A percentile compares a stretch with the other conserved stretches of the same genome.
Evolutionary conservation across 768 basidiomycete genomes (phyloP).

Genomic region (Boletus barrowsii): DNA sequence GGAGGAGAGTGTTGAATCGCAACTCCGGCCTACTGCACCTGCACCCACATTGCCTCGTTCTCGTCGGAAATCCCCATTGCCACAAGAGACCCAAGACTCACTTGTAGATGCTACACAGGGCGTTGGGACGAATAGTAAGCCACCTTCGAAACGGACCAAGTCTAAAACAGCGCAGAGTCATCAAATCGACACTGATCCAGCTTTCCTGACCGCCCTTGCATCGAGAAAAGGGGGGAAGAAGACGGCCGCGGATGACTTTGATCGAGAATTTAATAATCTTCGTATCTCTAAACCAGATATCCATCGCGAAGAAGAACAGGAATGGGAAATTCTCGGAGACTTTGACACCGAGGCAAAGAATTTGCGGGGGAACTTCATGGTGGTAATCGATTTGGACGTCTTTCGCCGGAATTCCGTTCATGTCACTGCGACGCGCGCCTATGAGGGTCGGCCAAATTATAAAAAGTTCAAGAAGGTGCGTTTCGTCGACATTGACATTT

Average conservation of each 20-base stretch:
- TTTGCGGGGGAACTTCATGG: slow-evolving; percentile 77
- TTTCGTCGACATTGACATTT: not conserved
- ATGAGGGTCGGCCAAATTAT: slow-evolving; percentile 56
- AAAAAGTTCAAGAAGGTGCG: slow-evolving; percentile 79
- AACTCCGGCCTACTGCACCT: not conserved
- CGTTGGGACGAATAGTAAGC: slow-evolving; percentile 14
- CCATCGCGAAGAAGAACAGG: slow-evolving; percentile 43
- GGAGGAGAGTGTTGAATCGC: slow-evolving; percentile 37
- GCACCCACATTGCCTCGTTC: not conserved
- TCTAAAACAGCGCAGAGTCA: slow-evolving; percentile 1
- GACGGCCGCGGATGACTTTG: slow-evolving; percentile 60
- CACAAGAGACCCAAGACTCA: not conserved
- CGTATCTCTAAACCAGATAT: slow-evolving; percentile 66
- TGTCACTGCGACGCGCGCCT: slow-evolving; percentile 35
- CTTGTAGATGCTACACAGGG: slow-evolving; percentile 20
- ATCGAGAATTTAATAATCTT: slow-evolving; percentile 77
- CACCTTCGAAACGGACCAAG: slow-evolving; percentile 9
- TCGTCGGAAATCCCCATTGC: slow-evolving; percentile 1
- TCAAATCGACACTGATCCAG: slow-evolving; percentile 54
- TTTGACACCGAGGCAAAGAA: slow-evolving; percentile 57
- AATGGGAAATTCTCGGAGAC: slow-evolving; percentile 61
- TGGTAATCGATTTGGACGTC: slow-evolving; percentile 65
- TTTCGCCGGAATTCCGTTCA: slow-evolving; percentile 31
- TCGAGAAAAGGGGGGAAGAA: slow-evolving; percentile 69
- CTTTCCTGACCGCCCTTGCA: slow-evolving; percentile 70